Base-by-base conservation (phyloP, 352 stramenopile species). In the Phytophthora vignae region DNA sequence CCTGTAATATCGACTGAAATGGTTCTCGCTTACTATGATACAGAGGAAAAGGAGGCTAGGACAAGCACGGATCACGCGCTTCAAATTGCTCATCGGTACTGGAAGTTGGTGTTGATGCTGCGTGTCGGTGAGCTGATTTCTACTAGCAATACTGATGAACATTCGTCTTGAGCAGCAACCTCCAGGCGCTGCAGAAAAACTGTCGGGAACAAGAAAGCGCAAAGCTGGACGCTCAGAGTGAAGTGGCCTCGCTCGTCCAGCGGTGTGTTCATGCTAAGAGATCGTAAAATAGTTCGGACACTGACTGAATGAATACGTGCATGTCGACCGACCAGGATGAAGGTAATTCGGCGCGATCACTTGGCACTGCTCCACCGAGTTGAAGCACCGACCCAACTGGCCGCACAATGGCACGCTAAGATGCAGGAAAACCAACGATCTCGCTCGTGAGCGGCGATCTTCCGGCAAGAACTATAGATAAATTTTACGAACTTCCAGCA, bases 181-280 rank as follows among this genome's bases (percentile, higher is more conserved):
- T 80, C 14, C 50, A 76, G 25, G 50, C 65, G 9, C 49, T 78
- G 46, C 64, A 78, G 40, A 78, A 80, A 38, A 77, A 54, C 46
- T 73, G 44, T 42, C 49, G 57, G 66, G 73, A 80, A 10, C 63
- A 73, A 70, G 69, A 76, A 54, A 68, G 33, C 31, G 73, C 73
- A 1, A 80, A 77, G 17, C 27, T 77, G 29, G 73, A 80, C 11
- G 69, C 69, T 36, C 71, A 78, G 53, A 69, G 53, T 46, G 73
- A 80, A 57, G 57, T 80, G 21, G 29, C 29, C 29, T 60, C 64
- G 2, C 61, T 80, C 21, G 46, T 73, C 6, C 69, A 80, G 36
- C 38, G 73, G 73, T 80, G 46, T 14, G 56, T 65, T 42, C 4
- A 15, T 14, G 9, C 27, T 19, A 52, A 3, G 10, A 17, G 4